phyloP scores from a whole-genome alignment of 2,329 filamentous ascomycete species.

The Aschersonia sp. region DNA sequence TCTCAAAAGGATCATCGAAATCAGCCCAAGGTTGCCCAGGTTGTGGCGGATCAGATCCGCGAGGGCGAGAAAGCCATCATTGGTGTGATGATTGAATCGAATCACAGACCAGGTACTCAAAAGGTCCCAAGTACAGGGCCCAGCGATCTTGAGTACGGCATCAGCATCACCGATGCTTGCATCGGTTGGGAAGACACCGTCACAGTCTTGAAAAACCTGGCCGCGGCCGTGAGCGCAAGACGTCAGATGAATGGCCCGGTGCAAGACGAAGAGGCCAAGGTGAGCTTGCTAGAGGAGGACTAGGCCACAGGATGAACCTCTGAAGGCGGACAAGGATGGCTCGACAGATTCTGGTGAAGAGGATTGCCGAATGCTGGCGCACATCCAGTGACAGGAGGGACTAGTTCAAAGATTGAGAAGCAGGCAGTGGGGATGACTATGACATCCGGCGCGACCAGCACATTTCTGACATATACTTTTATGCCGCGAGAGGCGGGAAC shows the following conservation, averaged over 20 bases:
- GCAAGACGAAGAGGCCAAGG: constrained; percentile 16
- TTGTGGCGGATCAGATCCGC: constrained; percentile 70
- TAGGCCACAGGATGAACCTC: constrained; percentile 12
- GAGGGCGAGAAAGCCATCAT: constrained; percentile 80
- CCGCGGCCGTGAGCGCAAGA: constrained; percentile 65
- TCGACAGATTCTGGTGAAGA: no score
- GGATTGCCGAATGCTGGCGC: no score
- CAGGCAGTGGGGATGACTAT: no score
- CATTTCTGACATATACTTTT: no score
- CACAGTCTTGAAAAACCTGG: constrained; percentile 67
- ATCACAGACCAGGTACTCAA: constrained; percentile 82
- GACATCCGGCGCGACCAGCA: no score
- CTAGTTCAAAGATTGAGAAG: no score
- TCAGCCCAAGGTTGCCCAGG: constrained; percentile 62
- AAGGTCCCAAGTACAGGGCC: constrained; percentile 80
- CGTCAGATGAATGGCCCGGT: constrained; percentile 36
- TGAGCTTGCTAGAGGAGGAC: constrained; percentile 37
- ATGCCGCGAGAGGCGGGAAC: no score
- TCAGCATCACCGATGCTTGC: constrained; percentile 92
- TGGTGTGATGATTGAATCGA: constrained; percentile 97
- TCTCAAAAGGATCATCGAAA: constrained; percentile 96
- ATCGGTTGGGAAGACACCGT: constrained; percentile 86
- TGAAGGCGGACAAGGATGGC: no score
- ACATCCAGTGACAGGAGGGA: no score
- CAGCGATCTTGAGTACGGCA: constrained; percentile 65